phyloP scores from a whole-genome alignment of 2,329 filamentous ascomycete genomes.

The Lecanosticta acicola region DNA sequence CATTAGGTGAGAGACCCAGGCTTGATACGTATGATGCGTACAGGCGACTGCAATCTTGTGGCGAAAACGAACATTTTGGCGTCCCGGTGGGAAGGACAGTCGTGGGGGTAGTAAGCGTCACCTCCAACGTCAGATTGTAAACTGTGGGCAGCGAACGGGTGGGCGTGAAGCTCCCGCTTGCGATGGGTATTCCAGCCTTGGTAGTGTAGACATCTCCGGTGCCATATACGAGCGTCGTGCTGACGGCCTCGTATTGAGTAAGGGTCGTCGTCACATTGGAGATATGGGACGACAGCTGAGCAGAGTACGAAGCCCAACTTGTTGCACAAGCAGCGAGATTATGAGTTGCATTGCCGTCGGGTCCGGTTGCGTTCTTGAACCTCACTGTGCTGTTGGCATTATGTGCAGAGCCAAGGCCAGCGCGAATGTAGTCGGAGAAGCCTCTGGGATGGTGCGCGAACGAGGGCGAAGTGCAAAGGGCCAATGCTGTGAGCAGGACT shows the following conservation, averaged over 20 bases:
- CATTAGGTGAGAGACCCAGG: conserved; percentile 14
- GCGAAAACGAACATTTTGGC: conserved; percentile 6
- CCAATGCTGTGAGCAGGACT: no score
- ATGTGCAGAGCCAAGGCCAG: conserved; percentile 6
- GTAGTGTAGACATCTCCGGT: conserved; percentile 20
- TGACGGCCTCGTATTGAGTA: not conserved
- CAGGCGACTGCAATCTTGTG: conserved; percentile 15
- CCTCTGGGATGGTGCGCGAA: no score
- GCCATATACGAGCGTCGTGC: conserved; percentile 13
- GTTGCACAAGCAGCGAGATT: not conserved
- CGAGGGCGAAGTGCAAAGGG: no score
- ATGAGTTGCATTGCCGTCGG: not conserved
- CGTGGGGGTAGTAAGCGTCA: not conserved
- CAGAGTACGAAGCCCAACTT: not conserved
- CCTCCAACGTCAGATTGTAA: conserved; percentile 11
- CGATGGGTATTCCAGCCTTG: conserved; percentile 11
- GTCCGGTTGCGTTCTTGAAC: not conserved
- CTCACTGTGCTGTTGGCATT: not conserved
- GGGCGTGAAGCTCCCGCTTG: conserved; percentile 11
- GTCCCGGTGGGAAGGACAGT: conserved; percentile 1
- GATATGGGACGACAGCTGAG: not conserved
- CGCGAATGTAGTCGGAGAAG: conserved; percentile 13
- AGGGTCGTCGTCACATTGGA: conserved; percentile 1
- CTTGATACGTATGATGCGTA: conserved; percentile 19
- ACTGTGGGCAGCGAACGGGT: conserved; percentile 10